These are phyloP conservation scores for Zygotorulaspora florentina DNA, from an alignment of 805 yeast genomes.

Conservation along the genomic window DNA sequence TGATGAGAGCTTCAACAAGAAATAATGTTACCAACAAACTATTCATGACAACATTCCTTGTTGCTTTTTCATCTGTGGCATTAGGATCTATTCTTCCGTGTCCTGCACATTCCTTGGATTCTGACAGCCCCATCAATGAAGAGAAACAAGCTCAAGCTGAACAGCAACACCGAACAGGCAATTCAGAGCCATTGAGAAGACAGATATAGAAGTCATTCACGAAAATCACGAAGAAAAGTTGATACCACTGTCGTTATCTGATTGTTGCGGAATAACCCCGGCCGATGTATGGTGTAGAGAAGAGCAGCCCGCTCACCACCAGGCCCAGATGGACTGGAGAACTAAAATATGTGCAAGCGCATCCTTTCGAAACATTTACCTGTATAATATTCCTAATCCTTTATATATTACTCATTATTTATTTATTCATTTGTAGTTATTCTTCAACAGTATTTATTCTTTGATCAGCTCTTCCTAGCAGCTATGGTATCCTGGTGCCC, in stretches of 20 bases:
- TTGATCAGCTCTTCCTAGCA: too few species aligned
- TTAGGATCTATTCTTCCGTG: conserved; percentile 42
- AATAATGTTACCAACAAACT: conserved; percentile 49
- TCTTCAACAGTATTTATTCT: too few species aligned
- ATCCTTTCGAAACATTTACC: neutral
- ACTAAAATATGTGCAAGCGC: too few species aligned
- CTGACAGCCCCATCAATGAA: conserved; percentile 37
- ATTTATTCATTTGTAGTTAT: too few species aligned
- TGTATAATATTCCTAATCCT: neutral
- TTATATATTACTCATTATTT: neutral
- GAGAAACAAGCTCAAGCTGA: conserved; percentile 10
- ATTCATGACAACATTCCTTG: conserved; percentile 57
- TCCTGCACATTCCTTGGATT: conserved; percentile 41
- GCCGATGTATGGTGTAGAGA: too few species aligned
- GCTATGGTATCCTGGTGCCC: too few species aligned
- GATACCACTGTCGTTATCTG: too few species aligned
- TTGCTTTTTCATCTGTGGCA: conserved; percentile 49
- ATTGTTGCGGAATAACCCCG: too few species aligned
- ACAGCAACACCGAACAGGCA: neutral
- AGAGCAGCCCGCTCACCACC: too few species aligned
- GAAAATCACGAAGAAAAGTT: too few species aligned
- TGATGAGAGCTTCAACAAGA: conserved; percentile 51
- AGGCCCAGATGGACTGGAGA: too few species aligned
- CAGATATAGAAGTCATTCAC: neutral
- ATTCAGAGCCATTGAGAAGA: neutral